phyloP scores from a whole-genome alignment of 768 basidiomycete species.

The Termitomyces sp. region DNA sequence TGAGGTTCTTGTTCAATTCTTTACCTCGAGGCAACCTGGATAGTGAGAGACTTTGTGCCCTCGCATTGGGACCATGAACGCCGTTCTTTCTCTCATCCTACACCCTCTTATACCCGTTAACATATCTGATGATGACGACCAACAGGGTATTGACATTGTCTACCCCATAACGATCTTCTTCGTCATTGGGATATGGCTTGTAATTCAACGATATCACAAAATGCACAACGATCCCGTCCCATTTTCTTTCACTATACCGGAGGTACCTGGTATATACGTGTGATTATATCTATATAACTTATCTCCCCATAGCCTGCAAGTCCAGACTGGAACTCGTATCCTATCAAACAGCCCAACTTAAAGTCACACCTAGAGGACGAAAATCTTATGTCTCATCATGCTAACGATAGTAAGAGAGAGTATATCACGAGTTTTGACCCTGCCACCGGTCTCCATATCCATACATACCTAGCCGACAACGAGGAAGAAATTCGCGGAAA shows the following conservation, averaged over 20 bases:
- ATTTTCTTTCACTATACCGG: conserved; percentile 54
- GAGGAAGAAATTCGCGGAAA: conserved; percentile 66
- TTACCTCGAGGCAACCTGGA: neutral
- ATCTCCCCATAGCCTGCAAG: conserved; percentile 41
- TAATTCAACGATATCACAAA: conserved; percentile 68
- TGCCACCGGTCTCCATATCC: conserved; percentile 77
- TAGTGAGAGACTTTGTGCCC: neutral
- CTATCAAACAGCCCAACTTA: conserved; percentile 54
- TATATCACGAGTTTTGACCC: conserved; percentile 94
- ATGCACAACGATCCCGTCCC: conserved; percentile 68
- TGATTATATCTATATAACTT: neutral
- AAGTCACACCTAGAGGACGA: conserved; percentile 56
- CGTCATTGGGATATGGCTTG: conserved; percentile 74
- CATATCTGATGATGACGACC: conserved; percentile 41
- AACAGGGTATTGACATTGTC: conserved; percentile 51
- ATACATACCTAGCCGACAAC: conserved; percentile 71
- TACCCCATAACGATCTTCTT: conserved; percentile 68
- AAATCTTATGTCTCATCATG: conserved; percentile 50
- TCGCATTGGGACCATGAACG: conserved; percentile 29
- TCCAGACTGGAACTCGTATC: conserved; percentile 49
- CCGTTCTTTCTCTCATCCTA: conserved; percentile 42
- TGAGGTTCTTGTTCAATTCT: neutral
- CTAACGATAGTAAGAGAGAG: conserved; percentile 39
- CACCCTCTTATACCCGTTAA: conserved; percentile 50
- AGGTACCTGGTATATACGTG: conserved; percentile 31